Conservation (phyloP, 202 grass and related monocot species). For the Hordeum pubiflorum region DNA sequence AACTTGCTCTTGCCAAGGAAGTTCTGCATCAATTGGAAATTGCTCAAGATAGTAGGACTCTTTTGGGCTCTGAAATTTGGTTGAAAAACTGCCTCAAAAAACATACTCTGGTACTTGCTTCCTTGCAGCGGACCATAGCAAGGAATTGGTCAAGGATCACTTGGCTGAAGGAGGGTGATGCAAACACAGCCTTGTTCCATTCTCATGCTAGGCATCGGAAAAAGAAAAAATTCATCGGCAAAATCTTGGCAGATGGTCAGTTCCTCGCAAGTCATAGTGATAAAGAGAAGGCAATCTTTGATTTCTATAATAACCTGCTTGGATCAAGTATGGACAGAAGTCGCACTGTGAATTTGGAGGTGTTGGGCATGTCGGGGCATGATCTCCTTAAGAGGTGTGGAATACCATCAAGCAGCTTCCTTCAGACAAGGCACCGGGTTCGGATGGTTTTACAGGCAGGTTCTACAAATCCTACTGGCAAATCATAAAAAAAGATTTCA, state of each 20-base stretch:
- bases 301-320: background rate
- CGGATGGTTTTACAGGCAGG: too few species aligned
- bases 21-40: too few species aligned
- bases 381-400: background rate
- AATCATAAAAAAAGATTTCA: background rate
- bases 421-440: too few species aligned
- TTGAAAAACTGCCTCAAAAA: background rate
- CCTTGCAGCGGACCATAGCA: background rate
- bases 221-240: background rate
- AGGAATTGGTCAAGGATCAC: background rate
- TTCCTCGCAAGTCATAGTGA: background rate
- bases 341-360: background rate
- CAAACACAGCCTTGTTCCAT: background rate
- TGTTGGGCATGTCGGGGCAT: background rate
- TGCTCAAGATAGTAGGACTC: too few species aligned
- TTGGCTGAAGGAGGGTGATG: background rate
- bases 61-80: background rate
- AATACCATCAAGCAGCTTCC: background rate
- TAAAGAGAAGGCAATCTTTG: background rate
- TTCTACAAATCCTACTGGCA: background rate
- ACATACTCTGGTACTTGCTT: background rate
- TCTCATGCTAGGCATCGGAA: background rate
- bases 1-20: too few species aligned
- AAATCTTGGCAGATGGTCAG: background rate
- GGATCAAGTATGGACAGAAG: background rate